Percentiles rank a stretch among this genome's conserved stretches.
Conservation (phyloP, 176 grass and related monocot species). For the Phragmites australis region DNA sequence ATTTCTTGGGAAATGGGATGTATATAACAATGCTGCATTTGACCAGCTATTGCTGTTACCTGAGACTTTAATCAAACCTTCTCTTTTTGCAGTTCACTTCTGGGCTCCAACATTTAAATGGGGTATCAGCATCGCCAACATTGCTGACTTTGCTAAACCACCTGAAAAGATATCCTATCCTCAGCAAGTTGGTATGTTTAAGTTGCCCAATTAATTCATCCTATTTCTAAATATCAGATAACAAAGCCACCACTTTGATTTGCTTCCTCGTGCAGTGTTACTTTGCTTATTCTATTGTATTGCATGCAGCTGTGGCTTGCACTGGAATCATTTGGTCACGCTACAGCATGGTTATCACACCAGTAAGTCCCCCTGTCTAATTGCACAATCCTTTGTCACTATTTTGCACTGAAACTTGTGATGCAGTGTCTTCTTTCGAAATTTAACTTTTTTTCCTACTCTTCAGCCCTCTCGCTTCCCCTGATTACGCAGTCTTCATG, state of each 20-base stretch:
- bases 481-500: not conserved
- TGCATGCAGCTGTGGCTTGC: slow-evolving; percentile 63
- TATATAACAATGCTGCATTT: slow-evolving; percentile 13
- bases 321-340: slow-evolving; percentile 70
- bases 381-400: not conserved
- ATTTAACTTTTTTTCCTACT: not conserved
- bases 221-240: not conserved
- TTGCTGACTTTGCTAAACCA: slow-evolving; percentile 89
- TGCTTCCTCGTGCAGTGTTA: not conserved
- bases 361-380: slow-evolving; percentile 45
- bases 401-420: not conserved
- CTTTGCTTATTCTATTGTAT: slow-evolving; percentile 10
- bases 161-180: slow-evolving; percentile 93
- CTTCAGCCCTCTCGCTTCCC: not conserved
- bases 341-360: slow-evolving; percentile 70
- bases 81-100: slow-evolving; percentile 68
- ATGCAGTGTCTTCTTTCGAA: not conserved
- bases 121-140: slow-evolving; percentile 91
- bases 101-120: slow-evolving; percentile 97
- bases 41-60: not conserved
- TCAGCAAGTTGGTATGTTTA: slow-evolving; percentile 81
- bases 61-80: slow-evolving; percentile 13
- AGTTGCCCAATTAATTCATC: slow-evolving; percentile 2
- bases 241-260: not conserved
- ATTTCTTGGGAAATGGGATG: slow-evolving; percentile 1